Evolutionary conservation across 176 grass and related monocot species (phyloP).

Genomic region (Avena sativa): DNA sequence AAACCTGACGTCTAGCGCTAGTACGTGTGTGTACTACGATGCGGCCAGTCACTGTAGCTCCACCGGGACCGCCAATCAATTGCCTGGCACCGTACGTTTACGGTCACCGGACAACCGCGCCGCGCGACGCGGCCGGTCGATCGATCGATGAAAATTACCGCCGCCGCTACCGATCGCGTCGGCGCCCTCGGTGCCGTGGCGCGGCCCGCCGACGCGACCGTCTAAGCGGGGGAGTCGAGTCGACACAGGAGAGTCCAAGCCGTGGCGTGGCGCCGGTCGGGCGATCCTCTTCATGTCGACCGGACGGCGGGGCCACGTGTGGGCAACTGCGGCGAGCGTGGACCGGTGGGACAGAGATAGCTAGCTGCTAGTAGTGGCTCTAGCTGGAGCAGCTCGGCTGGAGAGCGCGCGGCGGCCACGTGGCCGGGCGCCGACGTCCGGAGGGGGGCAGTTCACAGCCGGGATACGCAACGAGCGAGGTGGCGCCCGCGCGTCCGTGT

Average conservation of each 20-base stretch:
- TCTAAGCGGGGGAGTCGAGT: too few relatives aligned
- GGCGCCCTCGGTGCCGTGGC: not conserved
- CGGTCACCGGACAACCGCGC: not conserved
- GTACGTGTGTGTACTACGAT: not conserved
- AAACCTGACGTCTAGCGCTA: not conserved
- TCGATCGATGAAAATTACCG: not conserved
- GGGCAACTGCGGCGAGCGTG: too few relatives aligned
- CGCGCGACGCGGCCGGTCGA: not conserved
- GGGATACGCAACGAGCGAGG: not conserved
- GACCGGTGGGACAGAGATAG: too few relatives aligned
- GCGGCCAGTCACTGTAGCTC: too few relatives aligned
- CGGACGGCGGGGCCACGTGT: too few relatives aligned
- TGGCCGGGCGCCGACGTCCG: constrained; percentile 25
- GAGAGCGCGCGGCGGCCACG: constrained; percentile 40
- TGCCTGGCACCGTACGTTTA: too few relatives aligned
- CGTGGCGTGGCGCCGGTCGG: not conserved
- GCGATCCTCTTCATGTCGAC: too few relatives aligned
- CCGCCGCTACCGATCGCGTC: not conserved
- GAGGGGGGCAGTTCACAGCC: not conserved
- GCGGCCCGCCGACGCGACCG: not conserved
- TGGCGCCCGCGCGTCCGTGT: not conserved
- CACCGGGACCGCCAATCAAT: not conserved
- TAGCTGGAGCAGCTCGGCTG: too few relatives aligned
- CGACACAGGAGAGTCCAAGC: too few relatives aligned
- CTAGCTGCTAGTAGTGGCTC: not conserved